Evolutionary conservation across 495 filamentous ascomycete genomes (phyloP).

Genomic region (Hypoxylon subgilvum): DNA sequence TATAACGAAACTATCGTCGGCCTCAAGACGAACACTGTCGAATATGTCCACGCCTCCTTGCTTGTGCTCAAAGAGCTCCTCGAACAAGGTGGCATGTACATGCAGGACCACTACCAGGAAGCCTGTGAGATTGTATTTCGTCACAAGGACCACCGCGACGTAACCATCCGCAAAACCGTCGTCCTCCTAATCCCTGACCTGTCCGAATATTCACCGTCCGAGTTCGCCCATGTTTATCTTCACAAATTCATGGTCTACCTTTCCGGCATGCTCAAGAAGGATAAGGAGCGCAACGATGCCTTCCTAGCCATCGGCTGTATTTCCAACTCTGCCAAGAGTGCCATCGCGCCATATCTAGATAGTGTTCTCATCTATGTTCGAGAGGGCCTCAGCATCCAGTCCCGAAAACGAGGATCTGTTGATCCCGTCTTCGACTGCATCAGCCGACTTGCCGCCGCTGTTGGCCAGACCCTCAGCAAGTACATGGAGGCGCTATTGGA

Average conservation of each 20-base stretch:
- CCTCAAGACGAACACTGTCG: constrained; percentile 77
- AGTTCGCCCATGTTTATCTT: constrained; percentile 81
- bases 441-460: constrained; percentile 91
- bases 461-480: constrained; percentile 95
- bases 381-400: constrained; percentile 84
- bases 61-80: constrained; percentile 90
- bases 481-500: constrained; percentile 96
- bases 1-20: constrained; percentile 80
- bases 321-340: constrained; percentile 90
- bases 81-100: constrained; percentile 95
- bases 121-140: constrained; percentile 89
- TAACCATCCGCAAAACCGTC: constrained; percentile 83
- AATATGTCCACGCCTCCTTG: constrained; percentile 89
- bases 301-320: constrained; percentile 95
- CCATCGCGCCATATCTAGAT: constrained; percentile 94
- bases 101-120: constrained; percentile 86
- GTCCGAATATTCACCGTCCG: constrained; percentile 86
- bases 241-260: constrained; percentile 97
- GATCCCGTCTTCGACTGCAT: constrained; percentile 99
- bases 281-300: constrained; percentile 88
- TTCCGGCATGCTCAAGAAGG: constrained; percentile 91
- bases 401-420: constrained; percentile 71
- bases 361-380: constrained; percentile 89
- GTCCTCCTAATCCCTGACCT: constrained; percentile 88
- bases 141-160: constrained; percentile 89